These are phyloP conservation scores for Ichthyophthirius multifiliis DNA, from an alignment of 169 alveolate genomes.

Conservation along the genomic window DNA sequence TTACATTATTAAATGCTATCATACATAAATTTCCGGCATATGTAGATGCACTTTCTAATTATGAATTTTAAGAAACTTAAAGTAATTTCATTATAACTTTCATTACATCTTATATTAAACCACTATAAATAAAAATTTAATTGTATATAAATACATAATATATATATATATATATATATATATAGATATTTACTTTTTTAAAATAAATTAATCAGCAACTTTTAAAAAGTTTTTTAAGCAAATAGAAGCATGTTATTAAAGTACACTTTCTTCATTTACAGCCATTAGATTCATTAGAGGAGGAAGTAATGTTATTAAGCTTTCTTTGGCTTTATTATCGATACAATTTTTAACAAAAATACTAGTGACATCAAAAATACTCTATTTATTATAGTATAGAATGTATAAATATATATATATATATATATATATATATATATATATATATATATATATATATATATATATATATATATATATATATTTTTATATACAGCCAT, in stretches of 20 bases:
- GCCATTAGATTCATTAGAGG: constrained; percentile 29
- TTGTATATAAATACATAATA: neutral
- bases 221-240: constrained; percentile 42
- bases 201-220: constrained; percentile 26
- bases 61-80: constrained; percentile 62
- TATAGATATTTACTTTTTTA: constrained; percentile 21
- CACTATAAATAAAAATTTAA: neutral
- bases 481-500: too few relatives aligned
- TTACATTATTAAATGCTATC: constrained; percentile 50
- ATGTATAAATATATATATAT: neutral
- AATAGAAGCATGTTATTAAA: constrained; percentile 18
- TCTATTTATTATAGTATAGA: neutral
- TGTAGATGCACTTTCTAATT: constrained; percentile 64
- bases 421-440: neutral
- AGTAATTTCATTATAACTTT: constrained; percentile 46
- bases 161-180: neutral
- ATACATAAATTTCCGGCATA: constrained; percentile 72
- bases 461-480: too few relatives aligned
- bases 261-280: constrained; percentile 25
- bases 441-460: neutral
- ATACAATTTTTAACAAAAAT: constrained; percentile 27
- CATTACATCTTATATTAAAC: constrained; percentile 28
- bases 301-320: constrained; percentile 29
- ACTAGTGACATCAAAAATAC: constrained; percentile 27
- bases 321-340: constrained; percentile 26